Percentiles rank a stretch among this genome's conserved stretches.
Evolutionary conservation across 2,329 filamentous ascomycete species (phyloP).

Genomic region (Graphium sp.): DNA sequence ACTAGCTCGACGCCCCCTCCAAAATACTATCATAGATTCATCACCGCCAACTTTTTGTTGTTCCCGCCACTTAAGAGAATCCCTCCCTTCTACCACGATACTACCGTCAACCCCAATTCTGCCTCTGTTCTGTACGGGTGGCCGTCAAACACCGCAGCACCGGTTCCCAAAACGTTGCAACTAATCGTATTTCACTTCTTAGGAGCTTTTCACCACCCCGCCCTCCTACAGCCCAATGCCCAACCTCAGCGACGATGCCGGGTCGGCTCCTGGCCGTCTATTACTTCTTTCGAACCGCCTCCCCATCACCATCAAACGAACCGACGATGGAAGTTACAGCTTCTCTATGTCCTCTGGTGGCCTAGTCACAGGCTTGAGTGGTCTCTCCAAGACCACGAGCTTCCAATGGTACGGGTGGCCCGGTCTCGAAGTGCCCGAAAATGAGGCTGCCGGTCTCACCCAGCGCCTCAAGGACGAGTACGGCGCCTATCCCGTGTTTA

Average conservation of each 20-base stretch:
- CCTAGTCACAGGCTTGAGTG: constrained; percentile 82
- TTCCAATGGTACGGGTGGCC: constrained; percentile 99
- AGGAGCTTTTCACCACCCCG: not conserved
- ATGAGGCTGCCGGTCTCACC: constrained; percentile 59
- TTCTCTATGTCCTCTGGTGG: constrained; percentile 97
- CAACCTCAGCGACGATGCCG: constrained; percentile 15
- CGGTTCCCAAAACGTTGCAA: too few relatives aligned
- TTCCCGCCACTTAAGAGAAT: too few relatives aligned
- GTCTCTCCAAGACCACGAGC: constrained; percentile 77
- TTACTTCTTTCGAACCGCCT: constrained; percentile 88
- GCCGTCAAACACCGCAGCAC: too few relatives aligned
- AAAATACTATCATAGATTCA: too few relatives aligned
- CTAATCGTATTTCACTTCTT: not conserved
- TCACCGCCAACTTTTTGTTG: too few relatives aligned
- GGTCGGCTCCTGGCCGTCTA: constrained; percentile 31
- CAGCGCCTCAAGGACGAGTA: constrained; percentile 73
- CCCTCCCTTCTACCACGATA: too few relatives aligned
- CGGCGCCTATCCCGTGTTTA: constrained; percentile 78
- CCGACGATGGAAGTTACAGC: constrained; percentile 77
- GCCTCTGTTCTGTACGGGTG: too few relatives aligned
- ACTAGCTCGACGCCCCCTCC: too few relatives aligned
- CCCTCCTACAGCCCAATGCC: not conserved
- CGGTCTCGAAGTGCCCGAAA: constrained; percentile 76
- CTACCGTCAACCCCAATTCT: too few relatives aligned
- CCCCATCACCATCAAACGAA: constrained; percentile 90